Conservation (phyloP, 2,329 filamentous ascomycete genomes). For the Cladosporium halotolerans region DNA sequence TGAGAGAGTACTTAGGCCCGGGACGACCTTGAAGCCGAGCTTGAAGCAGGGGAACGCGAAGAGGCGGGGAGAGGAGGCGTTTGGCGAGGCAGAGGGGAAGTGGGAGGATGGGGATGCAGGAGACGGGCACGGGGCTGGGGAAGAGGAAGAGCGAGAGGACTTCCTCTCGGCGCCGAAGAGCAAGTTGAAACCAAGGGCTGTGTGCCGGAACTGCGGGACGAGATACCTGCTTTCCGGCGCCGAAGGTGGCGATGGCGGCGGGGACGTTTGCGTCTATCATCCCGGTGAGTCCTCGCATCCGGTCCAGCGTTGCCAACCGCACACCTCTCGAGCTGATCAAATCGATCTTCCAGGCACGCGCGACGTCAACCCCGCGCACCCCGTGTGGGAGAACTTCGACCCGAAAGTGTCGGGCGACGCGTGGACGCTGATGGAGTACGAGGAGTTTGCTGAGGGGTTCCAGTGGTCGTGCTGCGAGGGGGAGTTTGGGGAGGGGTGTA, state of each 20-base stretch:
- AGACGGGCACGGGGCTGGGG: too few species aligned
- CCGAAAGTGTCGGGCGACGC: not conserved
- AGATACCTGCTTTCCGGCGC: not conserved
- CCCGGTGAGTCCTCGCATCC: not conserved
- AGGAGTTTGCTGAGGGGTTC: not conserved
- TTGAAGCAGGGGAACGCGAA: too few species aligned
- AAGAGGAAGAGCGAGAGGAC: too few species aligned
- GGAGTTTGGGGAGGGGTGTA: not conserved
- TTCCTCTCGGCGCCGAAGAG: too few species aligned
- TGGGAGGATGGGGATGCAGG: too few species aligned
- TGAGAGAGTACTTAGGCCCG: too few species aligned
- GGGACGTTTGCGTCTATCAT: not conserved
- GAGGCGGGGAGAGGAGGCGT: too few species aligned
- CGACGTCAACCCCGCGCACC: not conserved
- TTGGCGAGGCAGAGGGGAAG: too few species aligned
- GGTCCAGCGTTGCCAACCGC: too few species aligned
- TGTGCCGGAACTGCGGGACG: slow-evolving; percentile 8
- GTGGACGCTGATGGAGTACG: slow-evolving; percentile 7
- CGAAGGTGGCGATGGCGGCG: too few species aligned
- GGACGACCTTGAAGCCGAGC: too few species aligned
- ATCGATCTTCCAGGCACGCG: not conserved
- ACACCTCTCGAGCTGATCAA: too few species aligned
- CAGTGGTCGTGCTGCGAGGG: slow-evolving; percentile 3
- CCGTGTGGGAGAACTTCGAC: slow-evolving; percentile 3
- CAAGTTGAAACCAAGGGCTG: not conserved